Evolutionary conservation across 2,329 filamentous ascomycete genomes (phyloP).

Genomic region (Tolypocladium nubicola): DNA sequence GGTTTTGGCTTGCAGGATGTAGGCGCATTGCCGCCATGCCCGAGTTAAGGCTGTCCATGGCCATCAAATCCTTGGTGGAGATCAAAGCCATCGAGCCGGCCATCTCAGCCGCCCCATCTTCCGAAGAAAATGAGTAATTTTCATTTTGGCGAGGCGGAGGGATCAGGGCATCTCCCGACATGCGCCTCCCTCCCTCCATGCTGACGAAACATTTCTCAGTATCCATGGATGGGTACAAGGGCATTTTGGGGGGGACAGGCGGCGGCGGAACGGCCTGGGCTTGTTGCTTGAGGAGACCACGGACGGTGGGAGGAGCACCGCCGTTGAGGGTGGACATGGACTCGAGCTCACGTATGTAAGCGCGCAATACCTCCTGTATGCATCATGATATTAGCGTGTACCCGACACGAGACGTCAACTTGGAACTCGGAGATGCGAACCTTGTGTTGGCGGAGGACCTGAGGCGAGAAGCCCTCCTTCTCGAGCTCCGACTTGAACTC

Average conservation of each 20-base stretch:
- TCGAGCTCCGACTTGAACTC: constrained; percentile 48
- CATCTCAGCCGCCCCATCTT: constrained; percentile 19
- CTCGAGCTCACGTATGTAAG: constrained; percentile 51
- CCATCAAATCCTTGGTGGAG: constrained; percentile 43
- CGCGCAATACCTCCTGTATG: constrained; percentile 43
- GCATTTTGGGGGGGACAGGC: constrained; percentile 7
- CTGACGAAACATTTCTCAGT: constrained; percentile 31
- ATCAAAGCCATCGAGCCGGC: constrained; percentile 35
- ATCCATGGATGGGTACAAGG: constrained; percentile 17
- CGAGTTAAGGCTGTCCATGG: constrained; percentile 30
- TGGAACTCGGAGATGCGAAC: constrained; percentile 24
- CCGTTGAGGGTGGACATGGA: constrained; percentile 32
- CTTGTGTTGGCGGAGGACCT: constrained; percentile 46
- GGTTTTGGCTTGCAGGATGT: constrained; percentile 20
- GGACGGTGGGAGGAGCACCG: constrained; percentile 36
- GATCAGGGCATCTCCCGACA: constrained; percentile 20
- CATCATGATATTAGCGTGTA: background rate
- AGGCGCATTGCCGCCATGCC: constrained; percentile 31
- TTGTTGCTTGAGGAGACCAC: constrained; percentile 40
- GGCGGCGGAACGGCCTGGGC: constrained; percentile 13
- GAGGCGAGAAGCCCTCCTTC: constrained; percentile 45
- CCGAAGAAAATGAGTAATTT: constrained; percentile 25
- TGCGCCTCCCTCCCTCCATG: constrained; percentile 26
- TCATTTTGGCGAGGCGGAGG: constrained; percentile 17
- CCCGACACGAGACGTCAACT: background rate